Evolutionary conservation across 768 basidiomycete genomes (phyloP), one percentile per base, ranked within the genome.

Genomic region (Suillus plorans): DNA sequence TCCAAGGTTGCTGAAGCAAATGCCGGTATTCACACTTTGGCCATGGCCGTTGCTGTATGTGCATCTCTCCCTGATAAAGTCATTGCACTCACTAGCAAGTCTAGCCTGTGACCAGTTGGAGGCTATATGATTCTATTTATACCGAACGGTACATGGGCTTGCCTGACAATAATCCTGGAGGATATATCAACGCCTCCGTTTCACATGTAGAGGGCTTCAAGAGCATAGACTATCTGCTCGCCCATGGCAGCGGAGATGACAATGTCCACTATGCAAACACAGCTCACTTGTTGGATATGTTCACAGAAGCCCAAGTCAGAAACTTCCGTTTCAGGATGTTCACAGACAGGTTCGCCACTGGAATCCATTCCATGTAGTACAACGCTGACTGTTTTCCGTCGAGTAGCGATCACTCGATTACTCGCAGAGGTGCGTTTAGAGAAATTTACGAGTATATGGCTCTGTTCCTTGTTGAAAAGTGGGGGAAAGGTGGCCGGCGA

Each of bases 141-240:
- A 99, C 97, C 2, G 97, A 99, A 70, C 89, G 97, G 20, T 99
- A 98, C 82, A 95, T 99, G 95, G 87, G 88, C 68, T 83, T 92
- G 31, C 95, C 95, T 0, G 74, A 81, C 18, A 78, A 85, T 12
- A 98, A 99, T 74, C 85, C 85, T 0, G 87, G 80, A 0, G 97
- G 97, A n/a, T 99, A 99, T 80, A 78, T 90, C 69, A 94, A 90
- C 57, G 91, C 92, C 20, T 92, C 93, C 0, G 90, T 99, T 62
- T 88, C 90, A 63, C 89, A 93, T 72, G 94, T 97, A 58, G 89
- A 89, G 12, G 94, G 89, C 4, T 99, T 99, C 82, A 79, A 85
- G 67, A 81, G 91, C 64, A 83, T 89, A 37, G 86, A 94, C 68
- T 99, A 85, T 75, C 75, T 96, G 59, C 86, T 98, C 61, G 92